phyloP scores from a whole-genome alignment of 2,329 filamentous ascomycete species.

The Aspergillus ibericus region DNA sequence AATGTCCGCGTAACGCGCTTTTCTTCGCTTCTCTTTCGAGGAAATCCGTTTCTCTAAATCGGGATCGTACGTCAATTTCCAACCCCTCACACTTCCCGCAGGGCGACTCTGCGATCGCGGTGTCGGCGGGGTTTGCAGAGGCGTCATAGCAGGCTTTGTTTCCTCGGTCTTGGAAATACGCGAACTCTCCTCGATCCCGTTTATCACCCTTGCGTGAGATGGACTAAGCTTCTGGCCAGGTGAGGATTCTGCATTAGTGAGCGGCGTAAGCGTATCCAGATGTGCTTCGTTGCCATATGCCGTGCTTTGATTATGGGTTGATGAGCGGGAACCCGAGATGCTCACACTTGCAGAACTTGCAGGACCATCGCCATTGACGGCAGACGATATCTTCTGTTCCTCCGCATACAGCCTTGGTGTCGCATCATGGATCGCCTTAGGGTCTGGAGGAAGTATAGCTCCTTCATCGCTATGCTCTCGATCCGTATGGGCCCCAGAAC shows the following conservation, averaged over 20 bases:
- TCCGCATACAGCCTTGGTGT: conserved; percentile 15
- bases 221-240: conserved; percentile 61
- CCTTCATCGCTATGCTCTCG: conserved; percentile 21
- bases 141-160: conserved; percentile 38
- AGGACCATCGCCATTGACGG: conserved; percentile 66
- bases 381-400: conserved; percentile 17
- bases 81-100: conserved; percentile 55
- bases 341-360: conserved; percentile 70
- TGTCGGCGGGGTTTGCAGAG: conserved; percentile 46
- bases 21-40: conserved; percentile 57
- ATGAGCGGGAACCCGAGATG: conserved; percentile 69
- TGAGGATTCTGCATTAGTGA: conserved; percentile 67
- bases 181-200: conserved; percentile 34
- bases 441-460: conserved; percentile 11
- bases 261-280: conserved; percentile 59
- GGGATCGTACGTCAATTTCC: conserved; percentile 63
- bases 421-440: conserved; percentile 11
- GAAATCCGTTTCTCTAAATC: conserved; percentile 59
- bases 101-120: conserved; percentile 53
- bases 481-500: conserved; percentile 49
- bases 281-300: conserved; percentile 57
- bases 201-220: conserved; percentile 41
- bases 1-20: conserved; percentile 55
- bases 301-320: conserved; percentile 52
- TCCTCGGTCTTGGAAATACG: conserved; percentile 27